Conservation (phyloP, 345 rosid species). For the Pistacia vera region DNA sequence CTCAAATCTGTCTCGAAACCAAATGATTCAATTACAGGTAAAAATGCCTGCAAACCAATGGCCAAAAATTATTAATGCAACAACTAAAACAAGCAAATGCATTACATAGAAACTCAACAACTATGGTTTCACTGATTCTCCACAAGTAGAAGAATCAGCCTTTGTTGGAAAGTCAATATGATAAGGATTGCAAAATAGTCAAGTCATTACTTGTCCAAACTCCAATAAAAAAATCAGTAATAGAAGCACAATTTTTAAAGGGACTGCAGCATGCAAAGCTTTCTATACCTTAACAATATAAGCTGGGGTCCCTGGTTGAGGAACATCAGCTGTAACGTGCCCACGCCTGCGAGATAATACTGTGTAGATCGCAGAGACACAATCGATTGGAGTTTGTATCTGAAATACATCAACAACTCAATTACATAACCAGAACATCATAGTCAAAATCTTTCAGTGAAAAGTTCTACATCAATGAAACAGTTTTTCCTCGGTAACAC, state of each 20-base stretch:
- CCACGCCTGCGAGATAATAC: slow-evolving; percentile 97
- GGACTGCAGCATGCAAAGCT: not conserved
- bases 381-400: slow-evolving; percentile 98
- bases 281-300: slow-evolving; percentile 84
- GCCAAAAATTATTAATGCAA: not conserved
- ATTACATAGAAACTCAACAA: not conserved
- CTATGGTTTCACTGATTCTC: not conserved
- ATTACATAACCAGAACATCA: not conserved
- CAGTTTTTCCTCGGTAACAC: not conserved
- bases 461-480: not conserved
- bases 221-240: slow-evolving; percentile 3
- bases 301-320: slow-evolving; percentile 97
- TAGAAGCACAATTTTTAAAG: slow-evolving; percentile 7
- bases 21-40: slow-evolving; percentile 87
- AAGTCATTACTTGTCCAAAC: not conserved
- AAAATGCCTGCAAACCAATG: slow-evolving; percentile 63
- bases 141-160: not conserved
- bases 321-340: slow-evolving; percentile 95
- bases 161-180: not conserved
- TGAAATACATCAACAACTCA: slow-evolving; percentile 33
- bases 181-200: slow-evolving; percentile 5
- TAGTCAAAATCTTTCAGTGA: not conserved
- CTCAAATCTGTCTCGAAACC: slow-evolving; percentile 93
- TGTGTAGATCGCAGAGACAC: slow-evolving; percentile 93
- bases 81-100: not conserved